Evolutionary conservation across 1,284 basidiomycete genomes (phyloP).

Genomic region (Paramarasmius palmivorus): DNA sequence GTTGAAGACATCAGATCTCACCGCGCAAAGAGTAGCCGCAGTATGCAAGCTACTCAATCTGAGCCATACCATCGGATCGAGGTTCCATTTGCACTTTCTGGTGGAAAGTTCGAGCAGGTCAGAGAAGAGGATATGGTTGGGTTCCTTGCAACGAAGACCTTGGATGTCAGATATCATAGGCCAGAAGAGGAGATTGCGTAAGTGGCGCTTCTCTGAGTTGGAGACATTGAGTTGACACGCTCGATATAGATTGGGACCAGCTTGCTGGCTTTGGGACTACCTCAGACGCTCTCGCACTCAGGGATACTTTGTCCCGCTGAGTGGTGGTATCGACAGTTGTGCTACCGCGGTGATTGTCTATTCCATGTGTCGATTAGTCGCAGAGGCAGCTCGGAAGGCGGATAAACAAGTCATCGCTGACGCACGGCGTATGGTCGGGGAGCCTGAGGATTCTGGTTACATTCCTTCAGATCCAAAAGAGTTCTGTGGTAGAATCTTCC

Average conservation of each 20-base stretch:
- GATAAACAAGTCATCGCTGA: constrained; percentile 90
- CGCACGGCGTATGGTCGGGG: constrained; percentile 86
- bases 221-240: background rate
- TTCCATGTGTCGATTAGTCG: constrained; percentile 94
- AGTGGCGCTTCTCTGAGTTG: constrained; percentile 31
- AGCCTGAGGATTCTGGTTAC: constrained; percentile 79
- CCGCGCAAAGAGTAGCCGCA: constrained; percentile 78
- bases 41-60: constrained; percentile 84
- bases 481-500: constrained; percentile 87
- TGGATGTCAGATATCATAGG: constrained; percentile 76
- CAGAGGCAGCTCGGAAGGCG: constrained; percentile 70
- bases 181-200: constrained; percentile 98
- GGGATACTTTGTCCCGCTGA: constrained; percentile 95
- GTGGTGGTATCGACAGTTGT: constrained; percentile 96
- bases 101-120: constrained; percentile 67
- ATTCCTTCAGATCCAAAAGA: constrained; percentile 85
- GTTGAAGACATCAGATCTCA: constrained; percentile 93
- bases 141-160: constrained; percentile 41
- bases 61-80: constrained; percentile 79
- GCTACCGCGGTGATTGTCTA: constrained; percentile 94
- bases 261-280: constrained; percentile 99
- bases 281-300: constrained; percentile 90
- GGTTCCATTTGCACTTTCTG: constrained; percentile 75
- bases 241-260: constrained; percentile 82
- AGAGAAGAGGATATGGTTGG: constrained; percentile 53